Evolutionary conservation across 2,329 filamentous ascomycete species (phyloP).

Genomic region (Chrysoporthe cubensis): DNA sequence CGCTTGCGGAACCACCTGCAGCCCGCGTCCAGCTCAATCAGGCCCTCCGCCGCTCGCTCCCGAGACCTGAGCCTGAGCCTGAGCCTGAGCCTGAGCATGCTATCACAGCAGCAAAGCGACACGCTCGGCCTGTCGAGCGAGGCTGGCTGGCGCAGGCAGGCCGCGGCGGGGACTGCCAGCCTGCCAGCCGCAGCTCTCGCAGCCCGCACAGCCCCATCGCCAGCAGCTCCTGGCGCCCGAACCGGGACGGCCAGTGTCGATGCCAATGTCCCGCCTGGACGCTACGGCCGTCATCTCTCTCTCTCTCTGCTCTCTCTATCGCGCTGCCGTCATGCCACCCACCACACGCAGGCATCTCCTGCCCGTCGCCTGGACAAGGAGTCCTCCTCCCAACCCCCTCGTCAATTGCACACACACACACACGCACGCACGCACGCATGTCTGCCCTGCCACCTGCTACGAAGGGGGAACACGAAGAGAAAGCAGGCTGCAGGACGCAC

Average conservation of each 20-base stretch:
- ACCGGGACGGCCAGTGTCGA: background rate
- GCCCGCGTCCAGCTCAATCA: conserved; percentile 4
- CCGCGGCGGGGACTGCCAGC: background rate
- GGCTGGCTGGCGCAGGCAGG: too few species aligned
- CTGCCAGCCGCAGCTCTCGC: background rate
- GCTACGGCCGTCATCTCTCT: background rate
- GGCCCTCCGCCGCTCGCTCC: background rate
- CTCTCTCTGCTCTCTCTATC: too few species aligned
- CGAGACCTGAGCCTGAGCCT: background rate
- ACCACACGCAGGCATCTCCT: background rate
- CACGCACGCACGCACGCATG: too few species aligned
- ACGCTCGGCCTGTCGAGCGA: too few species aligned
- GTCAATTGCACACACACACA: conserved; percentile 1
- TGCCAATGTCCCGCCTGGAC: background rate
- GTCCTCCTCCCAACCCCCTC: background rate
- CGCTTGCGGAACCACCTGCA: background rate
- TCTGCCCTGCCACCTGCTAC: too few species aligned
- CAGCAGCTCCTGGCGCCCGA: background rate
- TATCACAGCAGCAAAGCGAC: background rate
- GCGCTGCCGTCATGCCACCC: background rate
- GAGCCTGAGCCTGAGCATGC: too few species aligned
- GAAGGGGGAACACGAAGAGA: background rate
- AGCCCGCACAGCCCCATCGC: conserved; percentile 5
- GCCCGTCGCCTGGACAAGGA: background rate
- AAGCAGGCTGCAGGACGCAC: background rate